A percentile compares a stretch with the other conserved stretches of the same genome.
phyloP scores from a whole-genome alignment of 176 grass and related monocot species.

The Raddia guianensis region DNA sequence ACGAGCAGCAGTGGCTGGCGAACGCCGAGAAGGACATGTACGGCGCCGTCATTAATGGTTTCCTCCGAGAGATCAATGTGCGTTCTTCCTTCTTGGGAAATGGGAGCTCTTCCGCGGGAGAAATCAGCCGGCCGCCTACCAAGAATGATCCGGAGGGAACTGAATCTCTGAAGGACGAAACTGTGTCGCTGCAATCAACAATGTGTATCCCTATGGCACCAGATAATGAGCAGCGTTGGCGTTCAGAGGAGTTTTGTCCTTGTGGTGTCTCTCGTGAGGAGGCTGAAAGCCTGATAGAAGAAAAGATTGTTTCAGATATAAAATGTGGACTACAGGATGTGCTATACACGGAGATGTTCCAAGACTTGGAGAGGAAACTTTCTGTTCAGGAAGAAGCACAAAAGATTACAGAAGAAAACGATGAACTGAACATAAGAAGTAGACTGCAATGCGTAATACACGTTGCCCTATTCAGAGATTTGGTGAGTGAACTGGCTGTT shows the following conservation, averaged over 20 bases:
- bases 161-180: conserved; percentile 18
- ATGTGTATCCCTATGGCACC: background rate
- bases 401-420: conserved; percentile 35
- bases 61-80: conserved; percentile 37
- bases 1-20: conserved; percentile 52
- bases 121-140: background rate
- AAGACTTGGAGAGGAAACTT: conserved; percentile 20
- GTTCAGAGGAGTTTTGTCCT: conserved; percentile 1
- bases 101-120: background rate
- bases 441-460: conserved; percentile 17
- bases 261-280: conserved; percentile 5
- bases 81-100: background rate
- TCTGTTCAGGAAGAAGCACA: conserved; percentile 3
- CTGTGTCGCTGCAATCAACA: background rate
- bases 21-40: conserved; percentile 55
- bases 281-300: conserved; percentile 33
- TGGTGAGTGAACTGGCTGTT: background rate
- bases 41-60: conserved; percentile 33
- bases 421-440: conserved; percentile 23
- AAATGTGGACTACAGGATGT: conserved; percentile 40
- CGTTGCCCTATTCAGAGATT: background rate
- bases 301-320: conserved; percentile 30
- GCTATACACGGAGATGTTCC: conserved; percentile 21
- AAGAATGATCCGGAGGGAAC: conserved; percentile 13
- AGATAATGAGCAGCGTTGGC: background rate